Percentiles rank a stretch among this genome's conserved stretches.
These are phyloP conservation scores for Saturnispora serradocipensis DNA, from an alignment of 805 yeast species.

Conservation along the genomic window DNA sequence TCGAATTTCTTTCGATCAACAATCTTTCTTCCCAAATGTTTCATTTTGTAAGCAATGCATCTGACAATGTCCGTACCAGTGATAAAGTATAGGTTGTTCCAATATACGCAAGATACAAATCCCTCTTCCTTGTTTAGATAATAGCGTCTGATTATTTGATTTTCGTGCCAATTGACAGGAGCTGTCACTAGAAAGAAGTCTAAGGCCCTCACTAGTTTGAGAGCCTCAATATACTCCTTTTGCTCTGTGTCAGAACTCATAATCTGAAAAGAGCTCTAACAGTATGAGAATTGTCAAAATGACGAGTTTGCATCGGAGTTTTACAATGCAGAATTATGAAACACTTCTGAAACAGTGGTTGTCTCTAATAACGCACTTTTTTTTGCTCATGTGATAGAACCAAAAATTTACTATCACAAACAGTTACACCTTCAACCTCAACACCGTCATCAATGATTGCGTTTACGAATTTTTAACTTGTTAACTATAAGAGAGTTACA, in stretches of 20 bases:
- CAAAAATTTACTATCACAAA: background rate
- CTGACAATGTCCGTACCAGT: constrained; percentile 97
- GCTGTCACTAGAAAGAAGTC: constrained; percentile 87
- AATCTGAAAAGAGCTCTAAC: background rate
- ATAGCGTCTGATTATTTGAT: constrained; percentile 79
- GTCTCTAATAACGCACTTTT: background rate
- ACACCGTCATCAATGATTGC: too few species aligned
- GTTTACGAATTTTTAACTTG: background rate
- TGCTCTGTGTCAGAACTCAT: background rate
- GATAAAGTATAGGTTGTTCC: constrained; percentile 83
- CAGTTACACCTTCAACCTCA: background rate
- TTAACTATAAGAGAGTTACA: background rate
- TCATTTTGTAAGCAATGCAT: constrained; percentile 79
- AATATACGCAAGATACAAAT: constrained; percentile 82
- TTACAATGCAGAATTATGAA: background rate
- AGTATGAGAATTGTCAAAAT: background rate
- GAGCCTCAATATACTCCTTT: constrained; percentile 27
- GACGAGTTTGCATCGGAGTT: constrained; percentile 1
- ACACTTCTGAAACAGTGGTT: constrained; percentile 4
- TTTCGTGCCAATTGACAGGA: constrained; percentile 88
- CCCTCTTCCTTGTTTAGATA: constrained; percentile 83
- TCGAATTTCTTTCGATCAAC: constrained; percentile 88
- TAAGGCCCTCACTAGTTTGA: constrained; percentile 68
- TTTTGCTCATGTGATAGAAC: background rate
- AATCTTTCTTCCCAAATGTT: constrained; percentile 80